These are phyloP conservation scores for Arachnomyces sp. DNA, from an alignment of 2,329 filamentous ascomycete genomes.

Conservation along the genomic window DNA sequence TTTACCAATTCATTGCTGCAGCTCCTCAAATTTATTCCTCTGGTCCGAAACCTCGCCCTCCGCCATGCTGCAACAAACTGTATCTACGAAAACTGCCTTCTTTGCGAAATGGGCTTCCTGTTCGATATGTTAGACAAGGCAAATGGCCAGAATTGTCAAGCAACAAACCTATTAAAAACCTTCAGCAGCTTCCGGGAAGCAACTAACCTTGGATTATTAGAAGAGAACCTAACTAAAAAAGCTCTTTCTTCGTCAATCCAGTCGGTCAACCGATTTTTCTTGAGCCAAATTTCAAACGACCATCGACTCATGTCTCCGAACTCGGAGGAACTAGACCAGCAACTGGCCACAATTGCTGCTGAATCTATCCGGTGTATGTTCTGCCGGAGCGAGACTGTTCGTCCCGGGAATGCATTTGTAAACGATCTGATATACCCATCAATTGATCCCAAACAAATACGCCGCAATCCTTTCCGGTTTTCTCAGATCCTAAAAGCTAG, in stretches of 20 bases:
- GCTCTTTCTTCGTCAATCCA: slow-evolving; percentile 78
- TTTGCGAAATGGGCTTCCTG: slow-evolving; percentile 91
- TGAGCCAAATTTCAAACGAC: slow-evolving; percentile 73
- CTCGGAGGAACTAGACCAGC: slow-evolving; percentile 62
- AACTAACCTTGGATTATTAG: slow-evolving; percentile 68
- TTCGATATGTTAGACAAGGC: slow-evolving; percentile 99
- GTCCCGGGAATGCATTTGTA: slow-evolving; percentile 69
- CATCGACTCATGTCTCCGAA: slow-evolving; percentile 60
- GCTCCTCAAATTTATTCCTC: slow-evolving; percentile 80
- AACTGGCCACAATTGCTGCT: slow-evolving; percentile 39
- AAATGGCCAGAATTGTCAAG: slow-evolving; percentile 86
- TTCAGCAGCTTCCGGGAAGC: slow-evolving; percentile 78
- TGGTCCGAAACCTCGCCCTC: slow-evolving; percentile 79
- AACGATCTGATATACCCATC: slow-evolving; percentile 79
- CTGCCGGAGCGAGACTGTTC: slow-evolving; percentile 78
- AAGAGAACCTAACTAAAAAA: slow-evolving; percentile 69
- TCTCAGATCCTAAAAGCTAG: slow-evolving; percentile 88
- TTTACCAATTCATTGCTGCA: slow-evolving; percentile 92
- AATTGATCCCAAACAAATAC: slow-evolving; percentile 44
- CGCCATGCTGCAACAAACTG: slow-evolving; percentile 84
- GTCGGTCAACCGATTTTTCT: slow-evolving; percentile 72
- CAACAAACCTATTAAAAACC: slow-evolving; percentile 86
- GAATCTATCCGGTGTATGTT: slow-evolving; percentile 70
- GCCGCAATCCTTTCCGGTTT: slow-evolving; percentile 53
- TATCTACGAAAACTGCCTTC: slow-evolving; percentile 70